These are phyloP conservation scores for Arthroderma sp. DNA, from an alignment of 2,329 filamentous ascomycete genomes.

Conservation along the genomic window DNA sequence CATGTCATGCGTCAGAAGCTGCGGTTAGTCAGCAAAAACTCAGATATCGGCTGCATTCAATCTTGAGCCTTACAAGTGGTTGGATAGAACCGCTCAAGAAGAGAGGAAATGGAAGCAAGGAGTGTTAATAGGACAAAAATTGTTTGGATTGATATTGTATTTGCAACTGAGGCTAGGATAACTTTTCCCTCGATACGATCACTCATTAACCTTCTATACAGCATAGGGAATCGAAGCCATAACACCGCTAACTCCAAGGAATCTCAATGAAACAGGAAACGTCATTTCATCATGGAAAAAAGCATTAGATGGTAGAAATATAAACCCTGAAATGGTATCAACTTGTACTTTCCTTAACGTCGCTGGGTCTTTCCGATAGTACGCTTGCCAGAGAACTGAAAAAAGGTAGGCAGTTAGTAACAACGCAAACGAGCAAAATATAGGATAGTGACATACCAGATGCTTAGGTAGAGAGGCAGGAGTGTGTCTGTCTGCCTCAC, in stretches of 20 bases:
- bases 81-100: background rate
- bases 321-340: background rate
- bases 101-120: background rate
- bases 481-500: constrained; percentile 88
- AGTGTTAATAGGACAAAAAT: background rate
- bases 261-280: background rate
- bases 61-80: background rate
- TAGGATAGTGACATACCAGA: constrained; percentile 46
- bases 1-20: background rate
- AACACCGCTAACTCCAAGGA: background rate
- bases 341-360: constrained; percentile 22
- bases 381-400: constrained; percentile 75
- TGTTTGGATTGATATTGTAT: background rate
- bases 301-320: background rate
- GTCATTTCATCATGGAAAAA: constrained; percentile 2
- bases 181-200: background rate
- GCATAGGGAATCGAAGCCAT: background rate
- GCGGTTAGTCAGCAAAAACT: background rate
- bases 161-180: background rate
- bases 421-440: constrained; percentile 6
- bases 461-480: constrained; percentile 76
- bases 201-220: constrained; percentile 2
- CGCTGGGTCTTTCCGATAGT: constrained; percentile 71
- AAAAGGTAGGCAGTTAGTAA: constrained; percentile 15
- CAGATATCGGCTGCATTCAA: background rate